These are phyloP conservation scores for Candida endomychidarum DNA, from an alignment of 805 yeast genomes.

Conservation along the genomic window DNA sequence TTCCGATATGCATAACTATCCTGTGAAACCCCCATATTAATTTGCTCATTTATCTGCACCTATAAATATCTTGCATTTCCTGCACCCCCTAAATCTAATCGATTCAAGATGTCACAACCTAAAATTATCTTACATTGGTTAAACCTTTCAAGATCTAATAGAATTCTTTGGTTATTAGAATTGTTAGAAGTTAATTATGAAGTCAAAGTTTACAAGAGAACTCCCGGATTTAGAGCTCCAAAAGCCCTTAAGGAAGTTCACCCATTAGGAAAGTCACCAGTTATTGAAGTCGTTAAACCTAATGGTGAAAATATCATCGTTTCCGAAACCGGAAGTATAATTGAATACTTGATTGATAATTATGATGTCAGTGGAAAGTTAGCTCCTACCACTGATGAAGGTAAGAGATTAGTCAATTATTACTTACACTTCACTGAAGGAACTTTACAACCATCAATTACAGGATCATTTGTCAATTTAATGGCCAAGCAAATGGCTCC, in stretches of 20 bases:
- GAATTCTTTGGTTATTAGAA: slow-evolving; percentile 41
- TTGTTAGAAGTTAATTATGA: slow-evolving; percentile 34
- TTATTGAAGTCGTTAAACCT: slow-evolving; percentile 27
- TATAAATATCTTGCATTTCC: no score
- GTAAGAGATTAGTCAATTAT: slow-evolving; percentile 47
- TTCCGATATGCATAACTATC: no score
- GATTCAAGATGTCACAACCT: slow-evolving; percentile 1
- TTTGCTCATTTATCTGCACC: no score
- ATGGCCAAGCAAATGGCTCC: slow-evolving; percentile 30
- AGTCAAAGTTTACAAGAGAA: slow-evolving; percentile 29
- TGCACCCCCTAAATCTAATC: not conserved
- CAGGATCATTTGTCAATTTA: slow-evolving; percentile 28
- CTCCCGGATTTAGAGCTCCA: slow-evolving; percentile 31
- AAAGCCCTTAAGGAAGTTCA: slow-evolving; percentile 28
- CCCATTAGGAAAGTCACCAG: slow-evolving; percentile 39
- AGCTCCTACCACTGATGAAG: slow-evolving; percentile 37
- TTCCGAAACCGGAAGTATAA: slow-evolving; percentile 63
- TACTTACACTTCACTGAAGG: slow-evolving; percentile 63
- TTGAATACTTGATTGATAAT: slow-evolving; percentile 49
- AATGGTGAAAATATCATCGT: slow-evolving; percentile 24
- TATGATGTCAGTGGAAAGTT: slow-evolving; percentile 47
- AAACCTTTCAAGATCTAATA: slow-evolving; percentile 33
- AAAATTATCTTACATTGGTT: slow-evolving; percentile 23
- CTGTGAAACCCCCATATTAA: not conserved
- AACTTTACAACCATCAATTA: slow-evolving; percentile 51